phyloP scores from a whole-genome alignment of 2,329 filamentous ascomycete species.

The Colletotrichum sp. region DNA sequence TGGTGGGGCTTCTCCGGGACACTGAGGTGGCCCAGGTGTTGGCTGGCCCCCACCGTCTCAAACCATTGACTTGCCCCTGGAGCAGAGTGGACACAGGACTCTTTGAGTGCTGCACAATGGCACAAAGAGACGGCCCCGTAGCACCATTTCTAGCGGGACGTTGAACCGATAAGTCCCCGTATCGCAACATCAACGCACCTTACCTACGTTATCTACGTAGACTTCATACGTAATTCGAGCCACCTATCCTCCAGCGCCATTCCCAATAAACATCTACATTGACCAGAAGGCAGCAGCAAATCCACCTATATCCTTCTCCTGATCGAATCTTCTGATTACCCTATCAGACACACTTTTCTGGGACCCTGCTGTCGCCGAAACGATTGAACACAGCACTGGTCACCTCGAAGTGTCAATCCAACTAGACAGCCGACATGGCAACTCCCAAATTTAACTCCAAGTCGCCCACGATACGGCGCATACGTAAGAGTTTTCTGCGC shows the following conservation, averaged over 20 bases:
- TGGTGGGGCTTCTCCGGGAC: neutral
- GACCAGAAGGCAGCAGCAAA: neutral
- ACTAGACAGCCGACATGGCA: constrained; percentile 38
- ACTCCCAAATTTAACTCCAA: constrained; percentile 69
- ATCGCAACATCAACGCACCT: neutral
- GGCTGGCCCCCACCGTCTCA: neutral
- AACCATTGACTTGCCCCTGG: neutral
- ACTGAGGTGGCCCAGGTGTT: neutral
- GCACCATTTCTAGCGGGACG: neutral
- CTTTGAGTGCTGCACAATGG: neutral
- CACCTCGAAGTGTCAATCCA: neutral
- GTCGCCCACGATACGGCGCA: constrained; percentile 84
- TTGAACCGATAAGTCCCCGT: neutral
- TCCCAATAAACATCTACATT: neutral
- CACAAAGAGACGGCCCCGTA: neutral
- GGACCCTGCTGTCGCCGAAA: neutral
- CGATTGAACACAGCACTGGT: neutral
- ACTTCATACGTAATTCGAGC: neutral
- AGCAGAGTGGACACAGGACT: neutral
- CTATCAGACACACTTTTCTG: neutral
- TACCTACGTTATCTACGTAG: neutral
- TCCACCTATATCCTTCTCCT: neutral
- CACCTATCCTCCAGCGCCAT: neutral
- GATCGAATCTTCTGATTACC: neutral
- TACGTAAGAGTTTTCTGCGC: constrained; percentile 58